A percentile compares a stretch with the other conserved stretches of the same genome.
phyloP scores from a whole-genome alignment of 768 basidiomycete species.

The Boletus barrowsii region DNA sequence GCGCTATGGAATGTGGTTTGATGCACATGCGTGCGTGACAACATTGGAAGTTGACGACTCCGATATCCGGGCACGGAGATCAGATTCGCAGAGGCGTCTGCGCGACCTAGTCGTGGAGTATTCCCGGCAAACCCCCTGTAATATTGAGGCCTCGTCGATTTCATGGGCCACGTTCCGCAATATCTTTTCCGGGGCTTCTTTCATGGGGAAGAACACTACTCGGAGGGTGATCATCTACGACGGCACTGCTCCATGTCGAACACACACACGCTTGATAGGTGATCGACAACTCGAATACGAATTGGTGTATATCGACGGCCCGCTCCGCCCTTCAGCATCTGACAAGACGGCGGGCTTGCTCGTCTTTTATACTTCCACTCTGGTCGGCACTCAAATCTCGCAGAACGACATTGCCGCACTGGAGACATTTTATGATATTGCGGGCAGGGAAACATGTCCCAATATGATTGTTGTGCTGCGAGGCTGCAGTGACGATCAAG shows the following conservation, averaged over 20 bases:
- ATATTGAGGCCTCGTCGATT: not conserved
- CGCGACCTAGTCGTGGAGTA: conserved; percentile 1
- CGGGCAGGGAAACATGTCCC: not conserved
- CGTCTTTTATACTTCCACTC: not conserved
- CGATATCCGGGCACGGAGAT: not conserved
- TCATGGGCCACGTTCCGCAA: not conserved
- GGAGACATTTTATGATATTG: not conserved
- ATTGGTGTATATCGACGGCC: not conserved
- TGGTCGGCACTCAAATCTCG: not conserved
- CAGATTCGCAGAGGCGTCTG: not conserved
- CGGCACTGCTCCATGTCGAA: not conserved
- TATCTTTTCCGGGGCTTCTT: not conserved
- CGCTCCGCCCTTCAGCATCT: not conserved
- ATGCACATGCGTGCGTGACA: conserved; percentile 16
- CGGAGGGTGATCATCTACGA: conserved; percentile 1
- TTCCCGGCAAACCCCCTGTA: not conserved
- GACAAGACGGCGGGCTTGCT: not conserved
- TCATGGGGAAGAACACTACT: not conserved
- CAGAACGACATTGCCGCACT: not conserved
- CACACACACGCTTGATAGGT: not conserved
- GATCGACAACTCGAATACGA: not conserved
- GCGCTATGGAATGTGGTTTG: conserved; percentile 29
- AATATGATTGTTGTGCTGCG: not conserved
- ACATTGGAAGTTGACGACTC: not conserved
- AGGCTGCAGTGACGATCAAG: not conserved